A percentile compares a stretch with the other conserved stretches of the same genome.
phyloP scores from a whole-genome alignment of 768 basidiomycete genomes.

The Xanthoconium stramineum region DNA sequence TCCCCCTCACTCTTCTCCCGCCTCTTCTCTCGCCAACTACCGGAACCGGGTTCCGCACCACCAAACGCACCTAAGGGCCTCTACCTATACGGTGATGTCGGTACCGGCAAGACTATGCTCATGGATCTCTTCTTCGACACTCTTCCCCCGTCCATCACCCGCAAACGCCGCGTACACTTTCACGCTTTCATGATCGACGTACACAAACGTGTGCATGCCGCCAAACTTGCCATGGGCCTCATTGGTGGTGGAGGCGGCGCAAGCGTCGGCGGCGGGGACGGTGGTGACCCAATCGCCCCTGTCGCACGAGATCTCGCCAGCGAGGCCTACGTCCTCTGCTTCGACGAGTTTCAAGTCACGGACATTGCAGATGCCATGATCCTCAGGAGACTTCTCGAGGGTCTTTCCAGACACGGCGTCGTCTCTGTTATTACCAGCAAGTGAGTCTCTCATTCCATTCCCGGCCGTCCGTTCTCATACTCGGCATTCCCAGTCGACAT shows the following conservation, averaged over 20 bases:
- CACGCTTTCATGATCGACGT: slow-evolving; percentile 99
- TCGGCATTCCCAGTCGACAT: slow-evolving; percentile 64
- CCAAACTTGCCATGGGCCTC: slow-evolving; percentile 68
- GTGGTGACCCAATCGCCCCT: slow-evolving; percentile 79
- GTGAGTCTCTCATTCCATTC: slow-evolving; percentile 43
- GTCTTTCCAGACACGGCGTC: slow-evolving; percentile 83
- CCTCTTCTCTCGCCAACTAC: slow-evolving; percentile 28
- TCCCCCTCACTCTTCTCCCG: slow-evolving; percentile 20
- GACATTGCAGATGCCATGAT: slow-evolving; percentile 99
- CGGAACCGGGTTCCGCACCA: slow-evolving; percentile 35
- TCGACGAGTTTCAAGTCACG: slow-evolving; percentile 99
- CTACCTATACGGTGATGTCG: slow-evolving; percentile 95
- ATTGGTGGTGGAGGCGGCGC: slow-evolving; percentile 36
- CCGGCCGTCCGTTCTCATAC: background rate
- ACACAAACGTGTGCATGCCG: slow-evolving; percentile 85
- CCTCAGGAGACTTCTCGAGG: slow-evolving; percentile 82
- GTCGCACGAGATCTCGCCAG: slow-evolving; percentile 85
- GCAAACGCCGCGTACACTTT: slow-evolving; percentile 91
- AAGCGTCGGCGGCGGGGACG: slow-evolving; percentile 26
- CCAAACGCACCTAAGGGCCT: slow-evolving; percentile 74
- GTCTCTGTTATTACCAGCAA: slow-evolving; percentile 97
- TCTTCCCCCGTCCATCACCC: slow-evolving; percentile 60
- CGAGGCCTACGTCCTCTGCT: slow-evolving; percentile 84
- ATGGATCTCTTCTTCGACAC: slow-evolving; percentile 97
- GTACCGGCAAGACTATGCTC: slow-evolving; percentile 97